Evolutionary conservation across 768 basidiomycete genomes (phyloP), one percentile per base, ranked within the genome.

Genomic region (Tremella yokohamensis): DNA sequence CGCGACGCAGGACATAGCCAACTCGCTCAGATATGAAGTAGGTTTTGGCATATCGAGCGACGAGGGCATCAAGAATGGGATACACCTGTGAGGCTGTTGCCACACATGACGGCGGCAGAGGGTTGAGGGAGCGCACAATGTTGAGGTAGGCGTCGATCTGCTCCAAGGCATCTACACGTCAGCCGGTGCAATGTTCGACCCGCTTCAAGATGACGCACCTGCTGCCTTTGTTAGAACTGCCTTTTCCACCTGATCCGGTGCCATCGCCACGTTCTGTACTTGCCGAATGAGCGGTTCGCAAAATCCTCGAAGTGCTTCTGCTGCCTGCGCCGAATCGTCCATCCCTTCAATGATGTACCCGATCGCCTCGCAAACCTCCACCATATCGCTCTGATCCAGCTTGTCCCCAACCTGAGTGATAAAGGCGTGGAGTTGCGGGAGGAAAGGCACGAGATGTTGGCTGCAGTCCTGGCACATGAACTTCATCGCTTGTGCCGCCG

Each of bases 381-480:
- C 83, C 68, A 85, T 84, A 76, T 98, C 96, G 42, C 92, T 89
- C 73, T 90, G 90, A 11, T 80, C 78, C 40, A 99, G 80, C 71
- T 88, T 90, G 6, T 82, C 73, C 40, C 90, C 92, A 13, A 86
- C 85, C 2, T 87, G 84, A 40, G 82, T 83, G 45, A 96, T 79
- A 81, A 98, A 99, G 0, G 85, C 82, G 76, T 97, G 90, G 13
- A 99, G 81, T 29, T 90, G 90, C 0, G 93, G 89, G 24, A 99
- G 79, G 79, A 91, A 96, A 15, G 91, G 85, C 25, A 92, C 85
- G 47, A 99, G 82, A 76, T 97, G 93, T 86, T 91, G 73, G 80
- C 87, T 90, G 79, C 96, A 98, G 76, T 99, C 96, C 73, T 96
- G 88, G 76, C 94, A 98, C 61, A 99, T 81, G 77, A 89, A 97